phyloP scores from a whole-genome alignment of 108 stramenopile genomes.

The Craspedostauros australis region DNA sequence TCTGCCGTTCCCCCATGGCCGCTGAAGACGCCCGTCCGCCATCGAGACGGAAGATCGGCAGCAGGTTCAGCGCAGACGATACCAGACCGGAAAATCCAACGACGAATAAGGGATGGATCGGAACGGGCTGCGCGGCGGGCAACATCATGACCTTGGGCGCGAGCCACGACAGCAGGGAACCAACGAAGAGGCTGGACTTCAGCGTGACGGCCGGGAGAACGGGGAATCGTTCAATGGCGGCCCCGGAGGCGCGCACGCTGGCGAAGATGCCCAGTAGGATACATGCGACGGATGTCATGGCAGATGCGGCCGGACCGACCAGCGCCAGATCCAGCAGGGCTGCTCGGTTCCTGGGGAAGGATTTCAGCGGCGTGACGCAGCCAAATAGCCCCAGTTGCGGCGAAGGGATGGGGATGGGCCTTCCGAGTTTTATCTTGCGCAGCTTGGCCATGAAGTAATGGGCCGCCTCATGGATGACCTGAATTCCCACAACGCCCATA shows the following conservation, averaged over 20 bases:
- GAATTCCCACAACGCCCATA: constrained; percentile 48
- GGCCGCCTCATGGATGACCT: constrained; percentile 52
- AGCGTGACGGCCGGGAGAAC: constrained; percentile 48
- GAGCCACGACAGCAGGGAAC: constrained; percentile 41
- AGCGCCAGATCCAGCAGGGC: constrained; percentile 45
- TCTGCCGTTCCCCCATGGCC: constrained; percentile 46
- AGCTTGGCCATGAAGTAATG: constrained; percentile 51
- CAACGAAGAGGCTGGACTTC: constrained; percentile 68
- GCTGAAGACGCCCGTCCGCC: constrained; percentile 80
- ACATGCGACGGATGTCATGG: constrained; percentile 16
- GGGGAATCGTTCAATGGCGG: constrained; percentile 38
- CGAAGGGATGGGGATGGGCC: constrained; percentile 62
- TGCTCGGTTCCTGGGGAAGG: constrained; percentile 54
- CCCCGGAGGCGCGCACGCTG: constrained; percentile 25
- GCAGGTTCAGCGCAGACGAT: constrained; percentile 73
- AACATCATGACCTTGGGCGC: constrained; percentile 60
- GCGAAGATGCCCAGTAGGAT: constrained; percentile 20
- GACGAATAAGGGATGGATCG: constrained; percentile 80
- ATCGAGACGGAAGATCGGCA: constrained; percentile 87
- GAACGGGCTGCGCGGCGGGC: constrained; percentile 70
- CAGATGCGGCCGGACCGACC: constrained; percentile 31
- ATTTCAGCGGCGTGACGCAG: constrained; percentile 56
- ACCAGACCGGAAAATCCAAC: constrained; percentile 80
- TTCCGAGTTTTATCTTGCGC: constrained; percentile 42
- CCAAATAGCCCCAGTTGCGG: constrained; percentile 44